Conservation (phyloP, 2,329 filamentous ascomycete genomes). For the Teratosphaeriaceae sp. region DNA sequence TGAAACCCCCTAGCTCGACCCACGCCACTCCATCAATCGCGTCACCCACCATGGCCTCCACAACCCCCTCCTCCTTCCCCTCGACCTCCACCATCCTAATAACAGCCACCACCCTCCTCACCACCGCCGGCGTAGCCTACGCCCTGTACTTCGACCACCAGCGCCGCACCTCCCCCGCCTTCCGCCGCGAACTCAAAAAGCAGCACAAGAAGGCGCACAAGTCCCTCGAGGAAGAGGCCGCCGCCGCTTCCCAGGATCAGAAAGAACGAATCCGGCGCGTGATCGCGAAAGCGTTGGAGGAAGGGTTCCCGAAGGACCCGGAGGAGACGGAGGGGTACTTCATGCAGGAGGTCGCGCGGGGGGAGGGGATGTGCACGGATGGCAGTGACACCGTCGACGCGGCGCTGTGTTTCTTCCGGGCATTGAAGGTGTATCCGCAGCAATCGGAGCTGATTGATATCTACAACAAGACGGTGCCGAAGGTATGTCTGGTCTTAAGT, state of each 20-base stretch:
- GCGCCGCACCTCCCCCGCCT: slow-evolving; percentile 56
- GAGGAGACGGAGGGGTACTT: slow-evolving; percentile 96
- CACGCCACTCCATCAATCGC: background rate
- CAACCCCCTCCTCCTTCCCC: slow-evolving; percentile 32
- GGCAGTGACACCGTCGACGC: slow-evolving; percentile 76
- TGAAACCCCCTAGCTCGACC: no score
- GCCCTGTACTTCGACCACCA: slow-evolving; percentile 62
- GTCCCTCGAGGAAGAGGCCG: slow-evolving; percentile 64
- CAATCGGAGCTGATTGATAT: slow-evolving; percentile 89
- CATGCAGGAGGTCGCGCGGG: slow-evolving; percentile 87
- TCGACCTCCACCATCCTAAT: slow-evolving; percentile 53
- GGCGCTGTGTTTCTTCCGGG: slow-evolving; percentile 94
- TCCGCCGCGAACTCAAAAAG: slow-evolving; percentile 59
- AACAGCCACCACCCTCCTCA: slow-evolving; percentile 50
- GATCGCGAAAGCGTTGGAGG: slow-evolving; percentile 76
- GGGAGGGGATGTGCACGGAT: slow-evolving; percentile 75
- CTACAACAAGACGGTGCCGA: slow-evolving; percentile 97
- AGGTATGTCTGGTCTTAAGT: slow-evolving; percentile 50
- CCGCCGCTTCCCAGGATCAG: slow-evolving; percentile 58
- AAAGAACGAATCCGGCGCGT: slow-evolving; percentile 66
- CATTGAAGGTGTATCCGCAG: slow-evolving; percentile 94
- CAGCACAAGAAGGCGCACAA: slow-evolving; percentile 68
- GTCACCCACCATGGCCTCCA: slow-evolving; percentile 26
- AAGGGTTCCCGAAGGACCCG: slow-evolving; percentile 83
- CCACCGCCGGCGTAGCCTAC: slow-evolving; percentile 56